Percentiles rank a stretch among this genome's conserved stretches.
Evolutionary conservation across 208 protist genomes (phyloP).

Genomic region (Naegleria fowleri): DNA sequence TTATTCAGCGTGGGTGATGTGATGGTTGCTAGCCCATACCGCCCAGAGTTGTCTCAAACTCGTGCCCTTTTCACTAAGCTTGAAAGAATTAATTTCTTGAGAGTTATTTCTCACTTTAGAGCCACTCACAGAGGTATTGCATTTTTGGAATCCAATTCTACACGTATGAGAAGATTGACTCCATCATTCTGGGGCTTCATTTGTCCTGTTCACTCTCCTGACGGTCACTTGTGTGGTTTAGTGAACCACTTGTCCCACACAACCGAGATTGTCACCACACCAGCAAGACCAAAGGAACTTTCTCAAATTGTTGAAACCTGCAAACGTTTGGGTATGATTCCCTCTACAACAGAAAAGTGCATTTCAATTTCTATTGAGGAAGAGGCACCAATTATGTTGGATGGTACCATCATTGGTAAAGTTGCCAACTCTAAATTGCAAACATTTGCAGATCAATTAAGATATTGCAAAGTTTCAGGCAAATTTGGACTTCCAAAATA

Average conservation of each 20-base stretch:
- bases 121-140: conserved; percentile 95
- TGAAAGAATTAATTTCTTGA: conserved; percentile 97
- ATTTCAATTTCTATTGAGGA: background rate
- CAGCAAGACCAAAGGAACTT: background rate
- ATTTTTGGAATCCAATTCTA: conserved; percentile 95
- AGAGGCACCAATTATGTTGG: conserved; percentile 68
- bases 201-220: conserved; percentile 99
- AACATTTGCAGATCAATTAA: conserved; percentile 26
- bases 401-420: conserved; percentile 78
- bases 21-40: no score
- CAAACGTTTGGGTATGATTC: background rate
- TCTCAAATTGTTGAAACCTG: background rate
- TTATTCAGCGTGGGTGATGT: background rate
- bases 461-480: conserved; percentile 41
- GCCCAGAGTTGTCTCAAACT: conserved; percentile 72
- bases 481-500: conserved; percentile 27
- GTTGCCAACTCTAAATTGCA: conserved; percentile 35
- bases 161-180: conserved; percentile 93
- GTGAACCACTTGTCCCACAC: conserved; percentile 93
- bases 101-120: conserved; percentile 97
- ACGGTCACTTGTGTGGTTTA: conserved; percentile 99
- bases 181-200: conserved; percentile 99
- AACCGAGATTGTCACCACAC: background rate
- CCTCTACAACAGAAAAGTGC: no score
- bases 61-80: conserved; percentile 93